Base-by-base conservation (phyloP, 352 stramenopile species). In the Phytophthora foliorum region DNA sequence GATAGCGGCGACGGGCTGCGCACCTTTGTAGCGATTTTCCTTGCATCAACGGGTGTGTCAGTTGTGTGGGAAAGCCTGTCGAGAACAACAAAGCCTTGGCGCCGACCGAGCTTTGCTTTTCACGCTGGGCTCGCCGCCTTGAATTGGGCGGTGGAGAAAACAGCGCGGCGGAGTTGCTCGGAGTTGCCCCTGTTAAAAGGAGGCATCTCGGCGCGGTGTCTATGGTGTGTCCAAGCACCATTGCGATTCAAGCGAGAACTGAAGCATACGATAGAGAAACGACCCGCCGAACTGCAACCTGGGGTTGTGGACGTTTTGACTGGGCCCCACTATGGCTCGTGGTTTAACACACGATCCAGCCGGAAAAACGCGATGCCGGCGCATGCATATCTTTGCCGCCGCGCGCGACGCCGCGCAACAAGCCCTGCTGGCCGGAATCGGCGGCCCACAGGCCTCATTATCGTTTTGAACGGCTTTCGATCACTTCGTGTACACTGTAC, bases 321-420 rank as follows among this genome's bases (percentile, higher is more conserved):
- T 70, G 11, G 54, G 6, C 48, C 29, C 24, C 63, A 58, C 19
- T 70, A 70, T 58, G 29, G 9, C n/a, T 17, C 41, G 41, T 48
- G 41, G 63, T 70, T 70, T 70, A 70, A 70, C 61, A 57, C 44
- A 48, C 60, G 57, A 61, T 55, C 59, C 41, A 41, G 60, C 31
- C 22, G 49, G 48, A 65, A 54, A 53, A 39, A 22, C 50, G 50
- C 49, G 49, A 44, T 14, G 48, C 48, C 25, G 10, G 56, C 53
- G 57, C 44, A 50, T 69, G 75, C 79, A 75, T 83, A 81, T 87
- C 77, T 84, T 83, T 87, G 77, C 58, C 32, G 48, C 76, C 67
- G 55, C 29, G 22, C 49, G 60, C 21, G 31, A 34, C 50, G 58
- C 51, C 41, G 45, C 25, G 50, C 63, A 45, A 27, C 50, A 51